Conservation (phyloP, 179 eudicot species). For the Beta macrorhiza region DNA sequence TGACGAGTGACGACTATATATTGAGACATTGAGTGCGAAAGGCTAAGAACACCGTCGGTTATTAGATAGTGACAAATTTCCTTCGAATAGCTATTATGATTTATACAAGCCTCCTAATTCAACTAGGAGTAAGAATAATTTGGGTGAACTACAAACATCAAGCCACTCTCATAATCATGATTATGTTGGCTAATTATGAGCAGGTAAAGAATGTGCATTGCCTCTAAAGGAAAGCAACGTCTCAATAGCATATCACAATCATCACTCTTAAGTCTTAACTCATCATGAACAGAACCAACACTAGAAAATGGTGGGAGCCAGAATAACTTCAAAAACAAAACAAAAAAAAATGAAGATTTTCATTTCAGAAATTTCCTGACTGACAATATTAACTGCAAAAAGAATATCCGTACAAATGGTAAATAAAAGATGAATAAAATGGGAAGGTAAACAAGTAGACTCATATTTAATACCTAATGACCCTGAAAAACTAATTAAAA, state of each 20-base stretch:
- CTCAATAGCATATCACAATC: background rate
- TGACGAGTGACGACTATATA: background rate
- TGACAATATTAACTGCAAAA: conserved; percentile 49
- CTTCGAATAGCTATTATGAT: background rate
- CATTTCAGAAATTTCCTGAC: conserved; percentile 28
- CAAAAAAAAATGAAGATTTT: background rate
- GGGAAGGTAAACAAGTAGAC: conserved; percentile 21
- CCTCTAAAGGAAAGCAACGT: conserved; percentile 33
- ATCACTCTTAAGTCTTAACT: background rate
- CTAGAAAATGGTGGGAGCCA: too few species aligned
- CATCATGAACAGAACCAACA: background rate
- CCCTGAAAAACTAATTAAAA: conserved; percentile 33
- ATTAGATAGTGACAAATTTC: conserved; percentile 5
- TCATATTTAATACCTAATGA: conserved; percentile 22
- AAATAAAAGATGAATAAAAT: conserved; percentile 10
- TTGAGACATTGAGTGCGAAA: background rate
- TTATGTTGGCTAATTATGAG: conserved; percentile 21
- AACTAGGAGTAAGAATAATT: conserved; percentile 12
- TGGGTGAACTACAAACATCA: conserved; percentile 19
- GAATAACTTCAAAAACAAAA: background rate
- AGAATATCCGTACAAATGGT: conserved; percentile 39
- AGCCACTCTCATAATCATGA: conserved; percentile 23
- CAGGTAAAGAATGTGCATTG: conserved; percentile 19
- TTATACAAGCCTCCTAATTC: background rate
- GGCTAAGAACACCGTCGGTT: conserved; percentile 3